Conservation (phyloP, 352 stramenopile genomes). For the Globisporangium sylvaticum region DNA sequence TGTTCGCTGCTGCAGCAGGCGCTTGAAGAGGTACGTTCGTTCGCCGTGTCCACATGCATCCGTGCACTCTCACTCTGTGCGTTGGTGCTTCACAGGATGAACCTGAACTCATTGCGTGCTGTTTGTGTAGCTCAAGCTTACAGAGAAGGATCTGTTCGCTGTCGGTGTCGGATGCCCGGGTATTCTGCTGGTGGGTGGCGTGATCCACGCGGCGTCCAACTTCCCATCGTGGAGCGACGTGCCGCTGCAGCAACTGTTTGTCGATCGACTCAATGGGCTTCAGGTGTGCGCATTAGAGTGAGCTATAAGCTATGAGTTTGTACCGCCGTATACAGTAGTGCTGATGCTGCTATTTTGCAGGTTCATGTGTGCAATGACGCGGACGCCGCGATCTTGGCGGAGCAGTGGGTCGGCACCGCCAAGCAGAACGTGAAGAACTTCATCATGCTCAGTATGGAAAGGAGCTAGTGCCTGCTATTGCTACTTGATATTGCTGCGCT, state of each 20-base stretch:
- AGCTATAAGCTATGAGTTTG: neutral
- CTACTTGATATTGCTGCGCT: neutral
- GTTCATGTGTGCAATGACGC: slow-evolving; percentile 72
- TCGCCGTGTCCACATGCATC: neutral
- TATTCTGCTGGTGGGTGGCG: slow-evolving; percentile 36
- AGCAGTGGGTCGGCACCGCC: slow-evolving; percentile 76
- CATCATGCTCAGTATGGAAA: slow-evolving; percentile 76
- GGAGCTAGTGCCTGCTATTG: neutral
- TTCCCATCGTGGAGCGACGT: slow-evolving; percentile 68
- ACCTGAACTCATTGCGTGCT: neutral
- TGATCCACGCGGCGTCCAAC: slow-evolving; percentile 65
- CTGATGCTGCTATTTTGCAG: slow-evolving; percentile 11
- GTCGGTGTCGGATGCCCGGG: slow-evolving; percentile 69
- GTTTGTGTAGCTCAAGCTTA: slow-evolving; percentile 15
- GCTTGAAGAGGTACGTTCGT: slow-evolving; percentile 32
- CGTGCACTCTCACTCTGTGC: too few species aligned
- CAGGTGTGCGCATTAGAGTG: slow-evolving; percentile 19
- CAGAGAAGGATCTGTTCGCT: slow-evolving; percentile 25
- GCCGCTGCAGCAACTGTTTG: slow-evolving; percentile 53
- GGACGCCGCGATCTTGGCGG: slow-evolving; percentile 73
- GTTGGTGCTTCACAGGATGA: too few species aligned
- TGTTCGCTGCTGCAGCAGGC: slow-evolving; percentile 34
- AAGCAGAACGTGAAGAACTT: slow-evolving; percentile 59
- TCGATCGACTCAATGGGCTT: slow-evolving; percentile 20
- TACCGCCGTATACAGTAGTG: neutral